Evolutionary conservation across 768 basidiomycete species (phyloP).

Genomic region (Pleurotus tuoliensis): DNA sequence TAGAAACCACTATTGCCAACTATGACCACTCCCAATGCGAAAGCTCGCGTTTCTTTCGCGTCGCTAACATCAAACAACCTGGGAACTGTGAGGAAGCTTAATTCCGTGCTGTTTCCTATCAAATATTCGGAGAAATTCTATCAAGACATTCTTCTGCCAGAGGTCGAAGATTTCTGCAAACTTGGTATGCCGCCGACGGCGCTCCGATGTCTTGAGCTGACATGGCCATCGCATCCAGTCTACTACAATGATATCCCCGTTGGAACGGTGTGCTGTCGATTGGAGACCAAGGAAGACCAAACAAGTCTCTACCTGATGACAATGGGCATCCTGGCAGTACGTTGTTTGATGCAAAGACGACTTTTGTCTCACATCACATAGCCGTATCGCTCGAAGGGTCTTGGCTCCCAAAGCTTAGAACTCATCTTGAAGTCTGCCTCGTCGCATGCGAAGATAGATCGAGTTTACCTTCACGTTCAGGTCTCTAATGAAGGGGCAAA

Average conservation of each 20-base stretch:
- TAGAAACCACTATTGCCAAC: conserved; percentile 11
- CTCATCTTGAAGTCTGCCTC: conserved; percentile 63
- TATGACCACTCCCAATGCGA: conserved; percentile 14
- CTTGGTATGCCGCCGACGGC: conserved; percentile 56
- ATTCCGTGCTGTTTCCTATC: conserved; percentile 84
- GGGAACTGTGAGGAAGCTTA: conserved; percentile 66
- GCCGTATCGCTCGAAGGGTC: conserved; percentile 80
- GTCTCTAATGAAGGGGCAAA: conserved; percentile 75
- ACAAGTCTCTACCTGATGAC: conserved; percentile 82
- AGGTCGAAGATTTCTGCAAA: conserved; percentile 84
- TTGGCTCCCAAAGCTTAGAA: conserved; percentile 73
- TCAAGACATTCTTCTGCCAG: conserved; percentile 67
- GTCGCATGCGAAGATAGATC: conserved; percentile 54
- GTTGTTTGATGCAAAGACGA: conserved; percentile 24
- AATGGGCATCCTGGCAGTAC: conserved; percentile 85
- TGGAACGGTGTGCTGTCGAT: conserved; percentile 81
- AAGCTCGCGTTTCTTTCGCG: conserved; percentile 61
- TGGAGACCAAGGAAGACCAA: conserved; percentile 63
- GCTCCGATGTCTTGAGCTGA: not conserved
- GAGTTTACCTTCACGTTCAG: conserved; percentile 85
- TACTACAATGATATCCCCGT: conserved; percentile 93
- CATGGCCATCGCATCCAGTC: conserved; percentile 38
- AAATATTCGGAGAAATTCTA: conserved; percentile 90
- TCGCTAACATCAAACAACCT: conserved; percentile 79
- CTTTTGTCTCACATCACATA: conserved; percentile 22